Base-by-base conservation (phyloP, 2,329 filamentous ascomycete species). In the Calycina herbarum region DNA sequence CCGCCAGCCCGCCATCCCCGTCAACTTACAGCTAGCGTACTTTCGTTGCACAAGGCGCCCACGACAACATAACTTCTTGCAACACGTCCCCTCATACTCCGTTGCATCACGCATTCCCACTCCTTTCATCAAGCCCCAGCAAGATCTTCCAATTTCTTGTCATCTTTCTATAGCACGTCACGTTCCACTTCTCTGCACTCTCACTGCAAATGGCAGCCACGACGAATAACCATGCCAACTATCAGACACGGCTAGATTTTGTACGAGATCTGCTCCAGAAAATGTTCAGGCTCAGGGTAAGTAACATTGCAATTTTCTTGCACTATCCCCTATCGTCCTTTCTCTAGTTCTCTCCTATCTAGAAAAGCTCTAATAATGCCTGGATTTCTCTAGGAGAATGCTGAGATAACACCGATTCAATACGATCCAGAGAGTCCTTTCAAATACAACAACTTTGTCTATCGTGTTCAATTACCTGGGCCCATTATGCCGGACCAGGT, bases 401-500 rank as follows among this genome's bases (percentile, higher is more conserved):
- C 63, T 29, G 57, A 71, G 33, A 69, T 76, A 56, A 59, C 40
- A 15, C 74, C 73, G 10, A 71, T 77, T 57, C 69, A 75, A 68
- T 77, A 78, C 63, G 74, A 78, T 35, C 71, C 74, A 31, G 68
- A 74, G 57, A 71, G 68, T 61, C 73, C 72, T 15, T 78, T 77
- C 71, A 75, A 74, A 57, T 77, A 76, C 69, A 77, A 77, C 68
- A 78, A 77, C 68, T 78, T 77, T 62, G 71, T 77, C 33, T 77
- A 78, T 66, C 73, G 62, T 42, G 64, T 78, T 63, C 66, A 24
- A 20, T 65, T 73, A 13, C 67, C 59, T 42, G 40, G 3, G 45
- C 61, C 38, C 13, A 66, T 59, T 35, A 76, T 76, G n/a, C 76
- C 74, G 11, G 69, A 67, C 15, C 1, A 2, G 5, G 17, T n/a